Percentiles rank a stretch among this genome's conserved stretches.
Conservation (phyloP, 1,284 basidiomycete genomes). For the Malassezia psittaci region DNA sequence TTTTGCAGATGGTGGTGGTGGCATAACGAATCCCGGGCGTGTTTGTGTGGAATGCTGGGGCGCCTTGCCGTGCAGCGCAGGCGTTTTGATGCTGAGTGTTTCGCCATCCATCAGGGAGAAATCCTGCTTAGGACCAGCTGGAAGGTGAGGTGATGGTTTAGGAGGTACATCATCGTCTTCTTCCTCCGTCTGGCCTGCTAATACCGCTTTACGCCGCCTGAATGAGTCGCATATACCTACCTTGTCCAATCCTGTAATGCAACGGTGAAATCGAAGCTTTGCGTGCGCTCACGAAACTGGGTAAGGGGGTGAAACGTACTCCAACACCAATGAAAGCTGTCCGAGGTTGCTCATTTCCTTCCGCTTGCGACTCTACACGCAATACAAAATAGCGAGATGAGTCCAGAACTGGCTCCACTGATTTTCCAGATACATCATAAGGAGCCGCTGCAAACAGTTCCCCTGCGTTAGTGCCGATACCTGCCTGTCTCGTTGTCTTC, state of each 20-base stretch:
- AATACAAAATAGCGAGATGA: slow-evolving; percentile 92
- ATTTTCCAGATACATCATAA: slow-evolving; percentile 68
- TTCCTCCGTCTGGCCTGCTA: slow-evolving; percentile 4
- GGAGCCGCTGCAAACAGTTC: slow-evolving; percentile 76
- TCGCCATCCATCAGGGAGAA: slow-evolving; percentile 92
- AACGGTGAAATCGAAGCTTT: slow-evolving; percentile 45
- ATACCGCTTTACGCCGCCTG: slow-evolving; percentile 33
- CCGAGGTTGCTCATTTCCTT: slow-evolving; percentile 28
- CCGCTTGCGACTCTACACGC: slow-evolving; percentile 56
- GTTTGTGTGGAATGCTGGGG: not conserved
- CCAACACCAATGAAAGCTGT: slow-evolving; percentile 44
- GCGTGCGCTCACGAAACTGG: slow-evolving; percentile 39
- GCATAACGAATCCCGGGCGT: slow-evolving; percentile 12
- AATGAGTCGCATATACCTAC: slow-evolving; percentile 50
- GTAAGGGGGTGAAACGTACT: slow-evolving; percentile 22
- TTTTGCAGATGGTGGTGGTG: slow-evolving; percentile 12
- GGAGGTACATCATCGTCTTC: slow-evolving; percentile 6
- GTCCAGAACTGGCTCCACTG: slow-evolving; percentile 88
- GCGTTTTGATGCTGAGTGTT: slow-evolving; percentile 59
- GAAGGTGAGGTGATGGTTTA: slow-evolving; percentile 48
- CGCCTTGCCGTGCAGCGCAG: slow-evolving; percentile 5
- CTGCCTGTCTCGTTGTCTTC: slow-evolving; percentile 35
- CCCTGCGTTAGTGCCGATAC: slow-evolving; percentile 43
- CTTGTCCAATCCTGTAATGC: slow-evolving; percentile 91
- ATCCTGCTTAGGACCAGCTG: slow-evolving; percentile 68